Evolutionary conservation across 805 yeast species (phyloP), one percentile per base, ranked within the genome.

Genomic region (Kuraishia cidri): DNA sequence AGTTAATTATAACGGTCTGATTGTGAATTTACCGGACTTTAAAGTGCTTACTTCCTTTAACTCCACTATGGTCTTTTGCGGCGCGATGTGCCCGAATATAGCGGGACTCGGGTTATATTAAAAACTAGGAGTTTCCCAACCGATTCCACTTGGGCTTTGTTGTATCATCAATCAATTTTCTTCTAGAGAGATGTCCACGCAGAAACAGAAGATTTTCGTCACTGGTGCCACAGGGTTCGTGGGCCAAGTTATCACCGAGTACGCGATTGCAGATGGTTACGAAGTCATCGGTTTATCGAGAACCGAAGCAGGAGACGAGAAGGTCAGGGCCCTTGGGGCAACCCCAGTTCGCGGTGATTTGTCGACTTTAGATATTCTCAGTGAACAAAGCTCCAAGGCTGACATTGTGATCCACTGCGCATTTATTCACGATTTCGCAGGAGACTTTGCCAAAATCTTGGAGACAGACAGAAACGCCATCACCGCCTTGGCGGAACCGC

Each of bases 331-430:
- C 1, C 25, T 46, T 11, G 64, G 58, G 8, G 48, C 45, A 8
- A 20, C 37, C 15, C 38, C 46, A 28, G 43, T 46, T 5, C 31
- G 36, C n/a, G 69, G 67, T 13, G 46, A 38, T 8, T 38, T 63
- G 3, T 37, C 39, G 12, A 52, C 50, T 27, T 20, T 48, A 3
- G 62, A 58, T 1, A 25, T 44, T 2, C 43, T 63, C 12, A 43
- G 35, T 18, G 37, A 48, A 26, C 54, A 43, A 4, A 54, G 59
- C 8, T 15, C 34, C 5, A 45, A 44, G 27, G 34, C 54, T 8
- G 69, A 64, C 33, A 66, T 53, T 6, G 56, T 57, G 11, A 30
- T 60, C 11, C 67, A 62, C 34, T 36, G 57, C 26, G 69, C 56
- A 1, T 62, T 53, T 38, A 39, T 45, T 19, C 58, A 56, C 37